These are phyloP conservation scores for Cucurbitaria berberidis DNA, from an alignment of 2,329 filamentous ascomycete species.

Conservation along the genomic window DNA sequence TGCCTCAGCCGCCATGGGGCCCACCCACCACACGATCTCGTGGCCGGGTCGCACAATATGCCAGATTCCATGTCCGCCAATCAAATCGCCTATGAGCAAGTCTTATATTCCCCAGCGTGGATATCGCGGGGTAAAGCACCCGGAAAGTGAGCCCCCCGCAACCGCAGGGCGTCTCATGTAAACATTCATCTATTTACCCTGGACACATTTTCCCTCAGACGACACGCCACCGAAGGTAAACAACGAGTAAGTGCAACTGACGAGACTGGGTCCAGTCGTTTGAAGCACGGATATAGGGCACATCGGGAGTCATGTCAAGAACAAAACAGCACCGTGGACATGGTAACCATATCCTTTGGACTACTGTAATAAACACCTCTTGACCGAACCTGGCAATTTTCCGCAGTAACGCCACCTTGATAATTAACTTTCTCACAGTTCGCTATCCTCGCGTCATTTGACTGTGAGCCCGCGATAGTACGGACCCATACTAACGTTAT, in stretches of 20 bases:
- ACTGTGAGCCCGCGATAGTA: conserved; percentile 33
- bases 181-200: conserved; percentile 31
- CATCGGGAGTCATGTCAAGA: background rate
- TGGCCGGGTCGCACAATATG: conserved; percentile 12
- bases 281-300: background rate
- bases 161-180: conserved; percentile 35
- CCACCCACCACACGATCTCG: conserved; percentile 5
- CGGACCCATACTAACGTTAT: conserved; percentile 25
- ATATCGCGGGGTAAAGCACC: conserved; percentile 37
- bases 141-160: conserved; percentile 25
- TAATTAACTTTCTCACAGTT: conserved; percentile 21
- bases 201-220: conserved; percentile 8
- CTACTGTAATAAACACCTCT: background rate
- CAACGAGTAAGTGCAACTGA: background rate
- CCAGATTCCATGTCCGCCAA: conserved; percentile 5
- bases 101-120: conserved; percentile 21
- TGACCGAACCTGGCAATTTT: conserved; percentile 8
- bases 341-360: background rate
- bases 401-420: conserved; percentile 22
- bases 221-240: conserved; percentile 6
- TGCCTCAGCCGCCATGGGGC: background rate
- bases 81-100: conserved; percentile 16
- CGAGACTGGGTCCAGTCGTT: background rate
- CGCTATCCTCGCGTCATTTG: conserved; percentile 26
- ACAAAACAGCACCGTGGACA: background rate